Conservation (phyloP, 768 basidiomycete genomes). For the Leucosporidium yakuticum region DNA sequence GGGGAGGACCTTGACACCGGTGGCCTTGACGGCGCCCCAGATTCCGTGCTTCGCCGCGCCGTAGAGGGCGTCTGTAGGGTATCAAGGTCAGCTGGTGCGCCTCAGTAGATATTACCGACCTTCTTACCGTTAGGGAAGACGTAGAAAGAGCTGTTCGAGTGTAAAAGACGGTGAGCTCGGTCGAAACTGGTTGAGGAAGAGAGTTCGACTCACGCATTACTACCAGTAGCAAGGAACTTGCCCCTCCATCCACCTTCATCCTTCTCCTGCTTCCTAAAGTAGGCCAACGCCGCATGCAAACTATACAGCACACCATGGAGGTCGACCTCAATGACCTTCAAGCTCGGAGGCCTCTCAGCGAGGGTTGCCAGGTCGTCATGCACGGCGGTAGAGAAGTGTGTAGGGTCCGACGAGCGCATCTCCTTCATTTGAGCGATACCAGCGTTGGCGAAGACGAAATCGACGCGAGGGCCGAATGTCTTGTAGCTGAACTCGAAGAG, state of each 20-base stretch:
- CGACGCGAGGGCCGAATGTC: slow-evolving; percentile 15
- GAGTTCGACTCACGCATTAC: slow-evolving; percentile 26
- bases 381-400: slow-evolving; percentile 15
- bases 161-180: neutral
- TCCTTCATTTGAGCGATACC: slow-evolving; percentile 28
- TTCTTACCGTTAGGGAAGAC: slow-evolving; percentile 29
- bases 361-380: slow-evolving; percentile 15
- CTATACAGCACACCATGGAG: slow-evolving; percentile 28
- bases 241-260: slow-evolving; percentile 27
- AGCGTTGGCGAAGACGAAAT: slow-evolving; percentile 32
- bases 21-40: slow-evolving; percentile 11
- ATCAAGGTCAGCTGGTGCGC: neutral
- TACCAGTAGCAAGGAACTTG: slow-evolving; percentile 30
- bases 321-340: slow-evolving; percentile 25
- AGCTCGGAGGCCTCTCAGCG: slow-evolving; percentile 5
- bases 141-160: slow-evolving; percentile 15
- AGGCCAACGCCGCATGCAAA: slow-evolving; percentile 17
- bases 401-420: slow-evolving; percentile 24
- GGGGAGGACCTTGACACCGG: slow-evolving; percentile 22
- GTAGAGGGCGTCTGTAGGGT: slow-evolving; percentile 9
- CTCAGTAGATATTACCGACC: neutral
- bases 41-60: slow-evolving; percentile 18
- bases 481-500: slow-evolving; percentile 10
- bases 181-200: neutral
- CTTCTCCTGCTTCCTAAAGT: slow-evolving; percentile 26